A percentile compares a stretch with the other conserved stretches of the same genome.
Conservation (phyloP, 1,284 basidiomycete genomes). For the Ustilago lituana region DNA sequence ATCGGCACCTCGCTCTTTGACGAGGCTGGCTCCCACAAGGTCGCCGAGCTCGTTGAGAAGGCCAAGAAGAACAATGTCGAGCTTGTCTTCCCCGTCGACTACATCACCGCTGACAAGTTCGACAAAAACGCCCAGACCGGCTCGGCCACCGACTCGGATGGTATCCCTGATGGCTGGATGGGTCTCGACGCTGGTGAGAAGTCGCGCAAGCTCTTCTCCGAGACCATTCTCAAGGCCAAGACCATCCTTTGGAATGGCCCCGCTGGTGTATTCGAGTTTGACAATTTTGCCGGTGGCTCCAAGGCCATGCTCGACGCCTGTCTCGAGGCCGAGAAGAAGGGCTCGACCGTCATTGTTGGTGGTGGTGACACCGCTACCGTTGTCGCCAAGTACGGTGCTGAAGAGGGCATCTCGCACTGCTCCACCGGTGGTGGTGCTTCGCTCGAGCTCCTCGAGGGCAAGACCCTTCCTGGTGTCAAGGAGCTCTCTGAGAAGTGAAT, state of each 20-base stretch:
- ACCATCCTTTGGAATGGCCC: constrained; percentile 99
- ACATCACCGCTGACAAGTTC: constrained; percentile 93
- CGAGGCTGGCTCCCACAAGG: constrained; percentile 87
- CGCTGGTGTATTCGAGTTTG: constrained; percentile 97
- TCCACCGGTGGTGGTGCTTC: constrained; percentile 96
- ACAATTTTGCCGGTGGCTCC: constrained; percentile 87
- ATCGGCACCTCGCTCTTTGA: constrained; percentile 97
- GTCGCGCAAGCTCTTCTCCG: constrained; percentile 80
- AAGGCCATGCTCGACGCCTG: constrained; percentile 84
- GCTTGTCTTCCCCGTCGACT: constrained; percentile 94
- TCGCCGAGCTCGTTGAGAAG: constrained; percentile 84
- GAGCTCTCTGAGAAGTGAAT: constrained; percentile 56
- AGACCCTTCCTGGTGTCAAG: constrained; percentile 71
- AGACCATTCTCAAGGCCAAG: constrained; percentile 86
- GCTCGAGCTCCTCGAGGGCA: constrained; percentile 75
- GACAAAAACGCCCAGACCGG: constrained; percentile 87
- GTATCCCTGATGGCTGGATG: constrained; percentile 93
- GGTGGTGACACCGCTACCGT: constrained; percentile 68
- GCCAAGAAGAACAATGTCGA: constrained; percentile 93
- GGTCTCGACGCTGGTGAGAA: constrained; percentile 78
- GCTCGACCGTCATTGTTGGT: constrained; percentile 87
- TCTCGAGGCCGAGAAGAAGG: constrained; percentile 85
- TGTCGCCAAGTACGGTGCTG: constrained; percentile 73
- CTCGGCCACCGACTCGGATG: constrained; percentile 79
- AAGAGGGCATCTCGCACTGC: constrained; percentile 92